Evolutionary conservation across 2,329 filamentous ascomycete species (phyloP), one percentile per base, ranked within the genome.

Genomic region (Scorias spongiosa): DNA sequence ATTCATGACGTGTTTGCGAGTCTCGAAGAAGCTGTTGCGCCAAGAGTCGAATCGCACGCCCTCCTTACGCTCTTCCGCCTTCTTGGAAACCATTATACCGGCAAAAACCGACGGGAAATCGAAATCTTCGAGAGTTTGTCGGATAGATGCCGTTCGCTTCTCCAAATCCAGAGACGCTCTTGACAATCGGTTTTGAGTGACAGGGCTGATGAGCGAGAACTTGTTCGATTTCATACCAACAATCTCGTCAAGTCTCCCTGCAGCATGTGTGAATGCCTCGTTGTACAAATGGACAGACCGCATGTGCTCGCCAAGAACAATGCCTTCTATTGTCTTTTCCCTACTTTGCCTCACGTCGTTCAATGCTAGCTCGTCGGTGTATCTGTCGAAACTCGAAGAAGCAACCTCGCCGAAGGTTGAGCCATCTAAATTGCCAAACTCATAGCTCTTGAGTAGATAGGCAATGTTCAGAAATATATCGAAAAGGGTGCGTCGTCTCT

Each of bases 71-170:
- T 93, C 86, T 1, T 72, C 71, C 17, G 78, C 74, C 1, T 82
- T 85, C 10, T 81, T 88, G 2, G 86, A 93, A 60, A 80, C 87
- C 56, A 85, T 89, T 51, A 87, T 78, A 29, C 91, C 91, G 0
- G 86, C 77, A 58, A 94, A 96, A 5, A 96, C 68, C 0, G 84
- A 83, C 0, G 88, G 87, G 54, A 94, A 95, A 29, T 95, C 85
- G 53, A 96, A 96, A 48, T 86, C 78, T 46, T 84, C 78, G n/a
- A 96, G 68, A 38, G 84, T 80, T 29, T 69, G 66, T 50, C 84
- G 81, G 51, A 87, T 76, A 43, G 73, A 79, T 48, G 78, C 73
- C 46, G 85, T 74, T 15, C 86, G 77, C 48, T 76, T 79, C 29
- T 81, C 71, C 2, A 96, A 70, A 54, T 94, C 87, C 52, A 93